These are phyloP conservation scores for Epicoccum nigrum DNA, from an alignment of 2,329 filamentous ascomycete genomes.

Conservation along the genomic window DNA sequence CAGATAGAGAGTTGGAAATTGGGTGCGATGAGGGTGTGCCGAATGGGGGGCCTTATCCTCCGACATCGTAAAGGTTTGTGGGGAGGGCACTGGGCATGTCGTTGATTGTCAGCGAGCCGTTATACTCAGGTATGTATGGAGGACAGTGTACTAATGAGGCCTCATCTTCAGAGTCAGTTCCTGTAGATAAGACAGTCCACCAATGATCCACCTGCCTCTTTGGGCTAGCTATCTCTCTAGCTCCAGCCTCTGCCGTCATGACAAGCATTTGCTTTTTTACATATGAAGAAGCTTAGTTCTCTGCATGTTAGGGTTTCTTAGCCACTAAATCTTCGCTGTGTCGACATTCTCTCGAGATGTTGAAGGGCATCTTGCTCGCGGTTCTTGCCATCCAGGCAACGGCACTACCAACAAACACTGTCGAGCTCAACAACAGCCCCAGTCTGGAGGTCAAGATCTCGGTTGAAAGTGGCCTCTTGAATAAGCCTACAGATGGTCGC, in stretches of 20 bases:
- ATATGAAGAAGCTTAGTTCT: background rate
- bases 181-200: too few relatives aligned
- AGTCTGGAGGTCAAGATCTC: constrained; percentile 31
- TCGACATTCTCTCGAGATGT: background rate
- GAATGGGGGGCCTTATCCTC: constrained; percentile 10
- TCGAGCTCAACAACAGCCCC: background rate
- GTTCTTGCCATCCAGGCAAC: background rate
- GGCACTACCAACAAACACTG: background rate
- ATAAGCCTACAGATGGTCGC: constrained; percentile 37
- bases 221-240: background rate
- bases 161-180: too few relatives aligned
- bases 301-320: too few relatives aligned
- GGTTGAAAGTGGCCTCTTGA: constrained; percentile 35
- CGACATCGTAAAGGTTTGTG: background rate
- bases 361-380: background rate
- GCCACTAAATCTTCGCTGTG: background rate
- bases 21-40: constrained; percentile 19
- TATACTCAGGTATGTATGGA: too few relatives aligned
- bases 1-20: constrained; percentile 23
- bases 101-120: too few relatives aligned
- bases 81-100: too few relatives aligned
- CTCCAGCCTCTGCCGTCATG: background rate
- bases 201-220: background rate
- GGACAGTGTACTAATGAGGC: too few relatives aligned
- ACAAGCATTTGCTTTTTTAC: background rate